Conservation (phyloP, 1,284 basidiomycete genomes). For the Termitomyces sp. region DNA sequence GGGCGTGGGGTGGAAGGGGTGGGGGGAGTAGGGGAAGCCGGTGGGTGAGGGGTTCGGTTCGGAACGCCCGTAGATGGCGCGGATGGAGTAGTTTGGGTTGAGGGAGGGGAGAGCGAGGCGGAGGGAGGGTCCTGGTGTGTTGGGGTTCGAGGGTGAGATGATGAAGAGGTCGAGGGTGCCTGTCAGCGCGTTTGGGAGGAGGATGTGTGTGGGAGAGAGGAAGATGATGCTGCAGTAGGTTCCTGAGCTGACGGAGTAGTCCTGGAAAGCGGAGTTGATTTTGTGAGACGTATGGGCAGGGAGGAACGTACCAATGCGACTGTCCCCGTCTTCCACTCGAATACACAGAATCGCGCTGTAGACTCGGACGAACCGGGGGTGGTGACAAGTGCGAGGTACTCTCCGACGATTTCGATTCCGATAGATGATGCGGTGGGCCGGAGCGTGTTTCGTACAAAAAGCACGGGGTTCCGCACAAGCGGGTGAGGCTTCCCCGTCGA, state of each 20-base stretch:
- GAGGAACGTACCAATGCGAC: slow-evolving; percentile 28
- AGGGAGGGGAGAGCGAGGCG: slow-evolving; percentile 33
- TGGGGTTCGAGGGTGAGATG: slow-evolving; percentile 7
- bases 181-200: slow-evolving; percentile 34
- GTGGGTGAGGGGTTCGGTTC: slow-evolving; percentile 39
- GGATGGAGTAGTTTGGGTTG: slow-evolving; percentile 20
- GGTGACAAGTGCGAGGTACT: slow-evolving; percentile 39
- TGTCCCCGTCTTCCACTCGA: slow-evolving; percentile 38
- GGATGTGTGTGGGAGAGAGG: slow-evolving; percentile 32
- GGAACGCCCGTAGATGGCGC: slow-evolving; percentile 34
- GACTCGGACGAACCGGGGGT: slow-evolving; percentile 15
- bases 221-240: slow-evolving; percentile 39
- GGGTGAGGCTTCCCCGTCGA: slow-evolving; percentile 40
- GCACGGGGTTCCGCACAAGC: slow-evolving; percentile 28
- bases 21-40: slow-evolving; percentile 1
- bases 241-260: slow-evolving; percentile 11
- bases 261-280: not conserved
- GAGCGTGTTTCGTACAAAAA: slow-evolving; percentile 25
- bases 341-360: slow-evolving; percentile 25
- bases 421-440: slow-evolving; percentile 27
- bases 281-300: not conserved
- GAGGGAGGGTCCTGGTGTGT: slow-evolving; percentile 5
- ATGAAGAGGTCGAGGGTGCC: slow-evolving; percentile 7
- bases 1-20: slow-evolving; percentile 29
- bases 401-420: slow-evolving; percentile 44